Conservation (phyloP, 176 grass and related monocot species). For the Bromus sterilis region DNA sequence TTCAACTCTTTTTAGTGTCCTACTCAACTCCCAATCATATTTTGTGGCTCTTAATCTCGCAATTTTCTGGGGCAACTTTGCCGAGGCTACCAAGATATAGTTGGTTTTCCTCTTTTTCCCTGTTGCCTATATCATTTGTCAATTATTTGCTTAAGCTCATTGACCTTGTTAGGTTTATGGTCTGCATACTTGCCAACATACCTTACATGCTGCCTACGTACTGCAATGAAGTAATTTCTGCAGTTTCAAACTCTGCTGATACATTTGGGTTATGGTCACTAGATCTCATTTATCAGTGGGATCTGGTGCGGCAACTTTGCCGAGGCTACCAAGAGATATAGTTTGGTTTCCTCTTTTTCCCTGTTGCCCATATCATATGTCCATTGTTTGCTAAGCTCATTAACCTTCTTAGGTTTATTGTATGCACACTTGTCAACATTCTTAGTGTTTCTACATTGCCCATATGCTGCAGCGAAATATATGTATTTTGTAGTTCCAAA, state of each 20-base stretch:
- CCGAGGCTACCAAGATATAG: conserved; percentile 42
- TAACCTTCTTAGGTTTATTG: conserved; percentile 2
- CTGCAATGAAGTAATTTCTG: not conserved
- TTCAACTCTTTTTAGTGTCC: not conserved
- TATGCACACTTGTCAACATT: conserved; percentile 20
- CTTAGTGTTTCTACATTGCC: not conserved
- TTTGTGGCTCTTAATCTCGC: not conserved
- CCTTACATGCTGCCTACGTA: not conserved
- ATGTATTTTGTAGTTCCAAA: not conserved
- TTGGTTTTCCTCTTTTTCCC: conserved; percentile 80
- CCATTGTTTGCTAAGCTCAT: conserved; percentile 4
- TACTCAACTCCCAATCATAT: not conserved
- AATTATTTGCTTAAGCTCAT: conserved; percentile 8
- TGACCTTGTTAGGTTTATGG: conserved; percentile 11
- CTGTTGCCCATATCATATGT: conserved; percentile 44
- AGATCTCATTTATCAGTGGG: not conserved
- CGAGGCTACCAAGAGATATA: conserved; percentile 35
- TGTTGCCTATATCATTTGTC: conserved; percentile 42
- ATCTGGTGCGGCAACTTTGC: conserved; percentile 37
- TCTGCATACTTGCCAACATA: conserved; percentile 23
- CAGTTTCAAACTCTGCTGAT: not conserved
- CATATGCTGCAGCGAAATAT: not conserved
- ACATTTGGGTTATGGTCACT: not conserved
- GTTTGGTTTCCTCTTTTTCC: conserved; percentile 69
- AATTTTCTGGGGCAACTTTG: conserved; percentile 38